A percentile compares a stretch with the other conserved stretches of the same genome.
Evolutionary conservation across 495 filamentous ascomycete genomes (phyloP).

Genomic region (Penicillium verhagenii): DNA sequence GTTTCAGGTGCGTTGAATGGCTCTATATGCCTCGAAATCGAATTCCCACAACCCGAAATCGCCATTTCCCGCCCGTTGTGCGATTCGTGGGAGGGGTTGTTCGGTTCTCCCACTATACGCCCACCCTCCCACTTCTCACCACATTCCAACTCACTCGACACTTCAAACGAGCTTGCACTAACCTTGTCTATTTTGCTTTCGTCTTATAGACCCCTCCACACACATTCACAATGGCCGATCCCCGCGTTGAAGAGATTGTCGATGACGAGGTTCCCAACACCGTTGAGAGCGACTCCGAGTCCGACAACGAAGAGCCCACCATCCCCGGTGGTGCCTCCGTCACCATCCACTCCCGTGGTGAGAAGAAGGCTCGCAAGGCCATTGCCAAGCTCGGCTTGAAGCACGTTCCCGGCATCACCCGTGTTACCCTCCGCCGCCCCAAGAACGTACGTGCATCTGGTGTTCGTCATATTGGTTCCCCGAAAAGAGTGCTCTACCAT

Average conservation of each 20-base stretch:
- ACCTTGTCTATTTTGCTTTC: slow-evolving; percentile 11
- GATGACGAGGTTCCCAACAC: slow-evolving; percentile 78
- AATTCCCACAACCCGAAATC: slow-evolving; percentile 26
- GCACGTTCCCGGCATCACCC: slow-evolving; percentile 94
- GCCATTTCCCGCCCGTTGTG: slow-evolving; percentile 30
- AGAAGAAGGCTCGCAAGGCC: slow-evolving; percentile 99
- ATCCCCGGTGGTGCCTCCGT: slow-evolving; percentile 85
- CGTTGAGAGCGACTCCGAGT: slow-evolving; percentile 79
- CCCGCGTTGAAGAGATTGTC: slow-evolving; percentile 94
- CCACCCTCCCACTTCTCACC: slow-evolving; percentile 17
- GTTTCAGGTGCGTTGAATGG: slow-evolving; percentile 40
- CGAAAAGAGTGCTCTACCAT: not conserved
- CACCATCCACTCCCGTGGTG: slow-evolving; percentile 93
- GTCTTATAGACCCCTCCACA: slow-evolving; percentile 31
- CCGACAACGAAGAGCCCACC: slow-evolving; percentile 65
- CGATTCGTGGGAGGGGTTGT: slow-evolving; percentile 24
- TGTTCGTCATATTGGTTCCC: not conserved
- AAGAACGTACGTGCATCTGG: slow-evolving; percentile 73
- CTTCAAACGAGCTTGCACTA: slow-evolving; percentile 4
- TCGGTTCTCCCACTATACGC: slow-evolving; percentile 20
- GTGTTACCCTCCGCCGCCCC: slow-evolving; percentile 93
- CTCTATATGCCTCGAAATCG: slow-evolving; percentile 11
- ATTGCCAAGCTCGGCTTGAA: slow-evolving; percentile 97
- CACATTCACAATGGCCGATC: slow-evolving; percentile 81
- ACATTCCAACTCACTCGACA: not conserved